Evolutionary conservation across 208 protist genomes (phyloP), one percentile per base, ranked within the genome.

Genomic region (Borovskyia barvae): DNA sequence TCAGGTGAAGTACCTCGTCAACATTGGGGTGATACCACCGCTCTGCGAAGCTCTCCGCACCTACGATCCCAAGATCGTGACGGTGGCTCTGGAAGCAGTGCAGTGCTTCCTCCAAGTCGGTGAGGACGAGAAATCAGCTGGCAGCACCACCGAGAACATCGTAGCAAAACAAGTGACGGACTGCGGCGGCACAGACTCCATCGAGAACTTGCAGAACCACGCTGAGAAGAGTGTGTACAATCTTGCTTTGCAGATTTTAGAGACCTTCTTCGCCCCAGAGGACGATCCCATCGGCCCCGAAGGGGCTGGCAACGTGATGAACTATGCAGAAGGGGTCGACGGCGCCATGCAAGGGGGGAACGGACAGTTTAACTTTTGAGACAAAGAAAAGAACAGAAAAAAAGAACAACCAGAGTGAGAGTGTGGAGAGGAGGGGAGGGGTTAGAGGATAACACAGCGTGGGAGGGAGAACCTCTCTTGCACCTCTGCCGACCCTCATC

Each of bases 81-180:
- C 63, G 14, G 90, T 99, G 2, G 85, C 94, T 0, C 87, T 99
- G 12, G 97, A 99, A 73, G 97, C 92, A 6, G 55, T 99, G n/a
- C 88, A 97, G 62, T 97, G 97, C 57, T 96, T 99, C 64, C 88
- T 99, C 17, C 70, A 83, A 42, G 32, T 82, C 43, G 90, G 79
- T 14, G 77, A 87, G 48, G 77, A 92, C 35, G 72, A 81, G 41
- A 68, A 67, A 56, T 64, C 47, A 12, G 28, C 64, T 7, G 77
- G 77, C 19, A 25, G 41, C 8, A 72, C 35, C 5, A 40, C 55
- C 24, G 72, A 78, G 52, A 95, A 95, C 66, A 46, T 80, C 20
- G 80, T 93, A 28, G 84, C 72, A n/a, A 49, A 83, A 15, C 73
- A 76, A 39, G 72, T 99, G 12, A 87, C 97, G 54, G 92, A 97